Base-by-base conservation (phyloP, 2,329 filamentous ascomycete genomes). In the Geosmithia putterillii region DNA sequence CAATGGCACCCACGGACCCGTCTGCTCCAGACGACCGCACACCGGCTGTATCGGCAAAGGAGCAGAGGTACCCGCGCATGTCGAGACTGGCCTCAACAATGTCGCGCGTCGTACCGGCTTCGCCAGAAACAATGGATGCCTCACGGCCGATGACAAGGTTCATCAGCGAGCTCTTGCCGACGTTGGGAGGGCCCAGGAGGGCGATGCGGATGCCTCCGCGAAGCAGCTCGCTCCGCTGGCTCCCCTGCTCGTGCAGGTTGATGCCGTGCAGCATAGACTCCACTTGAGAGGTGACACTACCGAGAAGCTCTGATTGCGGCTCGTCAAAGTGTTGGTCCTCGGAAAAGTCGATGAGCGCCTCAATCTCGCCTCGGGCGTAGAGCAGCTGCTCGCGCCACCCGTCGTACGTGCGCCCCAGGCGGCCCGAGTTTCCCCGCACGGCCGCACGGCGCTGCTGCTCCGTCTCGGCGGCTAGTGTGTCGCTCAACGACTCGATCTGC, bases 281-380 rank as follows among this genome's bases (percentile, higher is more conserved):
- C 2, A 94, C 75, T 54, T 88, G 79, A 1, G 50, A 51, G 2
- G 78, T 73, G 23, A 95, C 85, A 41, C 80, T 86, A 1, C 57
- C 59, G 38, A 94, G 71, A 19, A 96, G 69, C 44, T 84, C 74
- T 0, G 71, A 65, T 1, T 87, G 84, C 3, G 86, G 82, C 61
- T 95, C 88, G 52, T 96, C 89, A 55, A 98, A 94, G 64, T 96
- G 86, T 62, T 98, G 90, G 55, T 96, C 92, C 59, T 98, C 92
- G 1, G 86, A 84, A 58, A 98, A 98, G 62, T 98, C 92, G 48
- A 98, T 96, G 51, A 98, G 65, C 0, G 92, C 92, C 62, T 98
- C 92, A 35, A 98, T 72, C 63, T 96, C 89, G 9, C 87, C 92
- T 2, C 92, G 78, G 9, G 89, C 89, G 48, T 83, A 73, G 7